Percentiles rank a stretch among this genome's conserved stretches.
Conservation (phyloP, 129 eudicot species). For the Solidago caesia region DNA sequence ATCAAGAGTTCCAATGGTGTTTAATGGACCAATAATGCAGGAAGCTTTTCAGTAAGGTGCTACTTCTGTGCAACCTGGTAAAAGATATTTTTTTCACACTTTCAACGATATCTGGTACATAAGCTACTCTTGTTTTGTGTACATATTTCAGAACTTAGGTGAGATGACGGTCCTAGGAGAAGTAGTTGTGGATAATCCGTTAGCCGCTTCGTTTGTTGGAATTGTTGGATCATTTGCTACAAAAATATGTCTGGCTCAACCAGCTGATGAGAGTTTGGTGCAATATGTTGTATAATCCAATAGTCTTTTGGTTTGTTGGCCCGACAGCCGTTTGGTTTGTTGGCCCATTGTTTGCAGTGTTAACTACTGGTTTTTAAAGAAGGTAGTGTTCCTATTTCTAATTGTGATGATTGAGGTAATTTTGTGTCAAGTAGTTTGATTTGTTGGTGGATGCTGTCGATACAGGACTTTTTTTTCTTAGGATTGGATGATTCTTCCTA, state of each 20-base stretch:
- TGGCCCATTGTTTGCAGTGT: slow-evolving; percentile 88
- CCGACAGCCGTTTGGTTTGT: slow-evolving; percentile 63
- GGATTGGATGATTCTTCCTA: too few relatives aligned
- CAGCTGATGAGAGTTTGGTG: slow-evolving; percentile 62
- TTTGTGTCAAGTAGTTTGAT: slow-evolving; percentile 4
- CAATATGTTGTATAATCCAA: slow-evolving; percentile 70
- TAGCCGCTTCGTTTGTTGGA: slow-evolving; percentile 40
- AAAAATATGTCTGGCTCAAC: slow-evolving; percentile 56
- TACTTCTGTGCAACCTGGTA: too few relatives aligned
- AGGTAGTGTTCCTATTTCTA: slow-evolving; percentile 41
- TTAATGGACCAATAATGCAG: too few relatives aligned
- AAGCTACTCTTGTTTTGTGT: too few relatives aligned
- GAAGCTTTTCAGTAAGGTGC: too few relatives aligned
- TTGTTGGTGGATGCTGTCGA: not conserved
- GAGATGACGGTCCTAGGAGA: too few relatives aligned
- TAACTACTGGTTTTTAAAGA: slow-evolving; percentile 95
- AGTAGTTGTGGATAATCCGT: too few relatives aligned
- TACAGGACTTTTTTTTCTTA: slow-evolving; percentile 92
- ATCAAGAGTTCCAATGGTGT: too few relatives aligned
- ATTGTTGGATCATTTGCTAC: slow-evolving; percentile 74
- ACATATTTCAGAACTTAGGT: too few relatives aligned
- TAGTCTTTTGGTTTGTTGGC: not conserved
- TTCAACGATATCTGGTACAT: too few relatives aligned
- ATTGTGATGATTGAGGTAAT: not conserved
- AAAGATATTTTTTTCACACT: too few relatives aligned